Evolutionary conservation across 352 stramenopile species (phyloP).

Genomic region (Thraustotheca clavata): DNA sequence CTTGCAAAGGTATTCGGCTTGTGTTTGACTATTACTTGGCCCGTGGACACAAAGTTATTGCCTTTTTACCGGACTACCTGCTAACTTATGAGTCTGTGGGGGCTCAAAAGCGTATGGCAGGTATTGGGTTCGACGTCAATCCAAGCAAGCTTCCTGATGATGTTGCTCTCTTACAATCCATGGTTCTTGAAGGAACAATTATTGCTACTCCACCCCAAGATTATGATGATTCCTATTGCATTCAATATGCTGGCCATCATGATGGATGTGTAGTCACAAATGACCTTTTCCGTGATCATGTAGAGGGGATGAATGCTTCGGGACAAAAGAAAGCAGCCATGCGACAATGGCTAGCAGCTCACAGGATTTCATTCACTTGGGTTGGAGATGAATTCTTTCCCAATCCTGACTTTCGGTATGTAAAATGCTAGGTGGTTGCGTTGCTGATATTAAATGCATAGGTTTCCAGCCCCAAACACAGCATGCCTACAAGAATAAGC

Average conservation of each 20-base stretch:
- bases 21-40: conserved; percentile 60
- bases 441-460: no score
- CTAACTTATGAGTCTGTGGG: conserved; percentile 46
- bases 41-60: conserved; percentile 64
- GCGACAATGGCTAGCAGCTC: conserved; percentile 51
- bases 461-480: no score
- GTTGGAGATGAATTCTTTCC: conserved; percentile 81
- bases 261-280: conserved; percentile 81
- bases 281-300: conserved; percentile 80
- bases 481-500: background rate
- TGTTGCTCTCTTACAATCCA: conserved; percentile 45
- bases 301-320: conserved; percentile 51
- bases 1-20: conserved; percentile 59
- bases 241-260: conserved; percentile 73
- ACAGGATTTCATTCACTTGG: conserved; percentile 83
- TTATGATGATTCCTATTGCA: conserved; percentile 88
- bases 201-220: conserved; percentile 77
- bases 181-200: conserved; percentile 63
- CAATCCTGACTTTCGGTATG: conserved; percentile 75
- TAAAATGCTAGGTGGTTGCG: no score
- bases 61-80: conserved; percentile 79
- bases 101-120: conserved; percentile 25
- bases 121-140: conserved; percentile 26
- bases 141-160: conserved; percentile 65
- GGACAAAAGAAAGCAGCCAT: conserved; percentile 51